Evolutionary conservation across 2,329 filamentous ascomycete genomes (phyloP).

Genomic region (Arthrobotrys musiformis): DNA sequence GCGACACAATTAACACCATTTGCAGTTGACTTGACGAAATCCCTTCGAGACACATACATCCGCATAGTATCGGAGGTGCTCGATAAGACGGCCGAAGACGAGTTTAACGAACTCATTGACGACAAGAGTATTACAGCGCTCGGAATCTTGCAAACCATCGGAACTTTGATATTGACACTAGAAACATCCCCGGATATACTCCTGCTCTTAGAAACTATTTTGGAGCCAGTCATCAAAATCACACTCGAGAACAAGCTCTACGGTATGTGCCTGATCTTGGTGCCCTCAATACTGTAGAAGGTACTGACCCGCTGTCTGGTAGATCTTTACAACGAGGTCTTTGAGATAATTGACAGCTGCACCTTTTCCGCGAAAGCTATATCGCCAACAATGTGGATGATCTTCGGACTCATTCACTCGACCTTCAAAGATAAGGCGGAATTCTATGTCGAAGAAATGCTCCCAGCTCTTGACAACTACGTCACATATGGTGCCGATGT

Average conservation of each 20-base stretch:
- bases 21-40: constrained; percentile 93
- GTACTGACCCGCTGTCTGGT: constrained; percentile 57
- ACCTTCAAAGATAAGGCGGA: constrained; percentile 98
- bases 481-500: constrained; percentile 88
- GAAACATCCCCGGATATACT: constrained; percentile 97
- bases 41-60: constrained; percentile 94
- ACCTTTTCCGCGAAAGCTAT: constrained; percentile 97
- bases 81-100: constrained; percentile 82
- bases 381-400: constrained; percentile 97
- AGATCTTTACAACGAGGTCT: constrained; percentile 97
- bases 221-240: constrained; percentile 96
- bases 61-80: constrained; percentile 91
- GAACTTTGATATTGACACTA: constrained; percentile 92
- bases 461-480: constrained; percentile 96
- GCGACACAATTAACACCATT: constrained; percentile 97
- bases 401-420: constrained; percentile 94
- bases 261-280: constrained; percentile 70
- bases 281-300: background rate
- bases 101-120: constrained; percentile 85
- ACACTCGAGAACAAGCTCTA: constrained; percentile 98
- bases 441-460: constrained; percentile 98
- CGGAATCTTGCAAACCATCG: constrained; percentile 95
- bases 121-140: constrained; percentile 98
- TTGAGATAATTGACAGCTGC: constrained; percentile 99
- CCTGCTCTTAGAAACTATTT: constrained; percentile 89